Base-by-base conservation (phyloP, 2,329 filamentous ascomycete genomes). In the Lachnellula occidentalis region DNA sequence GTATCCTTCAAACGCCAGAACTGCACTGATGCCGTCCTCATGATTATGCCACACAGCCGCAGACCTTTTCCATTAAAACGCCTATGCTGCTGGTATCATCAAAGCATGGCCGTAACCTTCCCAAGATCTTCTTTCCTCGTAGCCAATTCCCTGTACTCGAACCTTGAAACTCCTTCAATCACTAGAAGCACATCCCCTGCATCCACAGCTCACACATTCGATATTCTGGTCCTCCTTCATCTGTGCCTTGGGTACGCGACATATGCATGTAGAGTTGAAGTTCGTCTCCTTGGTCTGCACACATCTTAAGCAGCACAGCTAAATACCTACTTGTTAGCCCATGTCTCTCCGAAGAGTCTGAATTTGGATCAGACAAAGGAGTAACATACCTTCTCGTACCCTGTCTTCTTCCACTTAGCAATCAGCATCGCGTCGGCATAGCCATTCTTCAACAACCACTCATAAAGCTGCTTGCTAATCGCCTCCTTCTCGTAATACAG, bases 211-310 rank as follows among this genome's bases (percentile, higher is more conserved):
- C 50, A 97, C 90, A 69, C 94, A 99, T 72, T 97, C 87, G 34
- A 97, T 86, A 37, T 89, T 87, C 70, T 94, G 88, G 42, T 90
- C 86, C 66, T 95, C 91, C 72, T 96, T 96, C 68, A 99, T 74
- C 71, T 95, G 83, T 34, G 90, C 86, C 69, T 88, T 87, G 1
- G 94, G 94, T 49, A 99, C 92, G 50, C 94, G 88, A 72, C 94
- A 99, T 67, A 99, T 94, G 71, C 94, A 99, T 1, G 92, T 99
- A 61, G 90, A 88, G 72, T 92, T 94, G 77, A 97, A 99, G 73
- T 99, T 99, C 31, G 94, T 99, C 78, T 99, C 94, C 73, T 97
- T 97, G n/a, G 94, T 96, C 73, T 99, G 94, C 54, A 99, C 92
- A 72, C 94, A 99, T 59, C 92, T 84, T 53, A 96, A 78, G 71